Base-by-base conservation (phyloP, 2,329 filamentous ascomycete genomes). In the Blastomyces gilchristii region DNA sequence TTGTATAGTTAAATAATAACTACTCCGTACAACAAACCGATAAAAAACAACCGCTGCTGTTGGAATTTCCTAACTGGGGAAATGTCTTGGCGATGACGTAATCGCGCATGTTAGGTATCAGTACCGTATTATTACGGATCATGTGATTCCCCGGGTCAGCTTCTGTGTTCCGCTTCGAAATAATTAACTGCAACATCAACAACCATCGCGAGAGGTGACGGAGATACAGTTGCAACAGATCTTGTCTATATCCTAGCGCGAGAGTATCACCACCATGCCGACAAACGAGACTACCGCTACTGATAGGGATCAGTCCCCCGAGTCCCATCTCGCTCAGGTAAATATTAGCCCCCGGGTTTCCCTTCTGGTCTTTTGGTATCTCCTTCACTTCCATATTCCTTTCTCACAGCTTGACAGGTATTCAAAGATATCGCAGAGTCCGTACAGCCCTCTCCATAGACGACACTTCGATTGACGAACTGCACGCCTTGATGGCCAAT, bases 401-500 rank as follows among this genome's bases (percentile, higher is more conserved):
- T 12, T 8, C 28, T 37, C 56, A 37, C 53, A 16, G 18, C 25
- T n/a, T 37, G 11, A 61, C 49, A 74, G 71, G 72, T 71, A 14
- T 74, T 74, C 53, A 68, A 72, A 65, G 71, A 73, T 54, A 62
- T 74, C 50, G 70, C 71, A 52, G 65, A 68, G 72, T 74, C 63
- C 57, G 65, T 64, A 28, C 14, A 25, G 56, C n/a, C 61, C 11
- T 37, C n/a, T 14, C 61, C 39, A 34, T 54, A 34, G 49, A 61
- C 50, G 16, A 47, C 28, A 54, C 16, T 56, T 49, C 49, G 47
- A 34, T 60, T 39, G 25, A 47, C 16, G 31, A 41, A 14, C 39
- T 31, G 45, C 11, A 9, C 34, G 16, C 12, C 31, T 49, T 49
- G 45, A 49, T 22, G 8, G 34, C 52, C 31, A 61, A 18, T 22